phyloP scores from a whole-genome alignment of 148 eudicot genomes.

The Euryodendron excelsum region DNA sequence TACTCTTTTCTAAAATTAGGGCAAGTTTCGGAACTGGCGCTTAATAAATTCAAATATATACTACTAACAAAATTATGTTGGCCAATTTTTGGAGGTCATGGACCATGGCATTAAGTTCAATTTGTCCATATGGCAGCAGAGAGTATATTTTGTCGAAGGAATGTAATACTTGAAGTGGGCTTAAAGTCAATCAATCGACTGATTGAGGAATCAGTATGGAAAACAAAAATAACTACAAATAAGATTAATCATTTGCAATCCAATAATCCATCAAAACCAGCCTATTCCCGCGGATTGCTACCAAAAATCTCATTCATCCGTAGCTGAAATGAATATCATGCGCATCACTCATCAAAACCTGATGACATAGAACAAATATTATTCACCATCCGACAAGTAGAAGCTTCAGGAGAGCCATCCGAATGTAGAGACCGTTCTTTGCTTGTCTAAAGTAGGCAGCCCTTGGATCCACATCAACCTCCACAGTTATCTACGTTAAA shows the following conservation, averaged over 20 bases:
- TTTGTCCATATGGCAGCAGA: neutral
- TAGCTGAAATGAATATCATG: neutral
- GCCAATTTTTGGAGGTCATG: too few relatives aligned
- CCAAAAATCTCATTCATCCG: neutral
- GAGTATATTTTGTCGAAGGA: neutral
- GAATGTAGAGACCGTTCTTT: constrained; percentile 85
- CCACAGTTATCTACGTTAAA: constrained; percentile 70
- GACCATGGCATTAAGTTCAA: too few relatives aligned
- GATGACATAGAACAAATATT: neutral
- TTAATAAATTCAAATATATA: too few relatives aligned
- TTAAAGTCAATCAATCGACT: neutral
- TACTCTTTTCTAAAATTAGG: too few relatives aligned
- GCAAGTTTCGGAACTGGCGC: neutral
- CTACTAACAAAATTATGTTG: too few relatives aligned
- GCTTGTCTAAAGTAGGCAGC: constrained; percentile 99
- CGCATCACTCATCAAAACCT: neutral
- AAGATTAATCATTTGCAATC: neutral
- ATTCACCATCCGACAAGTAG: constrained; percentile 80
- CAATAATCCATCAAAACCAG: neutral
- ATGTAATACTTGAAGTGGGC: neutral
- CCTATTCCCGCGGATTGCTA: neutral
- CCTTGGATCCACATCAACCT: constrained; percentile 90
- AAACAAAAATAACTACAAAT: neutral
- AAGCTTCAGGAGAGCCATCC: constrained; percentile 91
- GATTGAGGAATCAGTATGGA: too few relatives aligned